These are phyloP conservation scores for Neoscytalidium dimidiatum DNA, from an alignment of 2,329 filamentous ascomycete species.

Conservation along the genomic window DNA sequence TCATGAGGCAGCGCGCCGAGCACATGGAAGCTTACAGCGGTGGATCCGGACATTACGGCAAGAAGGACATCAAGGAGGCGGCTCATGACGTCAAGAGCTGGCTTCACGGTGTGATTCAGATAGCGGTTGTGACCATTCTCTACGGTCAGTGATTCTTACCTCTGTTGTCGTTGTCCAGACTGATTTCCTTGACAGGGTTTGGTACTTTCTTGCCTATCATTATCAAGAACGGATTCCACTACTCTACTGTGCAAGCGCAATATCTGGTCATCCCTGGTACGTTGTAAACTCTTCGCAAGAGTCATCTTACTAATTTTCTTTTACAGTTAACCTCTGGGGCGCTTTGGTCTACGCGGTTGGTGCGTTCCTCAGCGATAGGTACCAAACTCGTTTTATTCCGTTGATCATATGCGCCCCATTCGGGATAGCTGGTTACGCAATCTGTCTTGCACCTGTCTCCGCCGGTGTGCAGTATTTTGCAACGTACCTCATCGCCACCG, in stretches of 20 bases:
- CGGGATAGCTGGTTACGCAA: constrained; percentile 34
- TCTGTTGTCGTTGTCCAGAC: neutral
- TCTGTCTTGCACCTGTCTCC: constrained; percentile 31
- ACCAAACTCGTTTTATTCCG: constrained; percentile 40
- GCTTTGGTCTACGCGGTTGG: constrained; percentile 43
- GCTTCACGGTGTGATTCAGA: constrained; percentile 40
- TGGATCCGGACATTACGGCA: constrained; percentile 31
- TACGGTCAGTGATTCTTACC: constrained; percentile 29
- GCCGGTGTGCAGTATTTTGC: constrained; percentile 32
- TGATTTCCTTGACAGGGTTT: constrained; percentile 29
- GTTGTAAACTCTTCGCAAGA: neutral
- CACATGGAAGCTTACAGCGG: constrained; percentile 34
- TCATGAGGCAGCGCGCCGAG: constrained; percentile 37
- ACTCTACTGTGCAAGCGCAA: constrained; percentile 40
- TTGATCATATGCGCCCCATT: constrained; percentile 35
- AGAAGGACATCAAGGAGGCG: constrained; percentile 34
- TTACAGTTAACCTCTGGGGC: constrained; percentile 42
- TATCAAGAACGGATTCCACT: constrained; percentile 43
- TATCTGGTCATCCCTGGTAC: constrained; percentile 28
- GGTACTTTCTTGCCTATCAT: constrained; percentile 47
- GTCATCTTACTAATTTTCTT: neutral
- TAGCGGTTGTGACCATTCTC: constrained; percentile 42
- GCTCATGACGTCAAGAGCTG: constrained; percentile 36
- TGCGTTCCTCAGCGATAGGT: constrained; percentile 41
- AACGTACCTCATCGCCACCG: constrained; percentile 36